Evolutionary conservation across 129 eudicot species (phyloP), one percentile per base, ranked within the genome.

Genomic region (Erigeron canadensis): DNA sequence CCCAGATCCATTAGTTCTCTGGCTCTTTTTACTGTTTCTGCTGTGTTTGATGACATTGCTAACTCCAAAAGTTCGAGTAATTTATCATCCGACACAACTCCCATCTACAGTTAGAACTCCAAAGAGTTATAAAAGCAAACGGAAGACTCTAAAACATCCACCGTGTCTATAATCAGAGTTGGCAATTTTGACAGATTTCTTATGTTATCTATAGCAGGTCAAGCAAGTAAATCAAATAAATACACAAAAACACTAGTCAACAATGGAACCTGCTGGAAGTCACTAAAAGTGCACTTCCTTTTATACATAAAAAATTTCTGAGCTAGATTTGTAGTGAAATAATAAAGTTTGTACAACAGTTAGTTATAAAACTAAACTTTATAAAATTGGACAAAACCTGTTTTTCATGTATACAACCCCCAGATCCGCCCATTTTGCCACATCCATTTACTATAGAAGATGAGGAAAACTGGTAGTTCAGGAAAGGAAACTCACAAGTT

Each of bases 1-100:
- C 98, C 96, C 16, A 89, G 81, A 66, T 89, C 96, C 95, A 93
- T 80, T 81, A 93, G 54, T 65, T 93, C 96, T 75, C 98, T 78
- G 5, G 96, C 91, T 69, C 85, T 85, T 83, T 83, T 89, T 62
- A 93, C 96, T 11, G 98, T 93, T 69, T 93, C 95, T n/a, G 90
- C 83, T 16, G 95, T 88, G 72, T 93, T 86, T 13, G 96, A 89
- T 34, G 96, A 87, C 91, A 93, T 83, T 40, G 98, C 98, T 73
- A 87, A 79, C 82, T 87, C 95, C 88, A 93, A 54, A 41, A 93
- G 88, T 58, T 89, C 95, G 79, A 93, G 54, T 63, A 93, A 78
- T 72, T 89, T 89, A 63, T 89, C 96, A 81, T 93, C 96, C 17
- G 98, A 81, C 55, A 93, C 89, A 46, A 93, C 91, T 41, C 98